Base-by-base conservation (phyloP, 306 rosid genomes). In the Dalbergia cochinchinensis region DNA sequence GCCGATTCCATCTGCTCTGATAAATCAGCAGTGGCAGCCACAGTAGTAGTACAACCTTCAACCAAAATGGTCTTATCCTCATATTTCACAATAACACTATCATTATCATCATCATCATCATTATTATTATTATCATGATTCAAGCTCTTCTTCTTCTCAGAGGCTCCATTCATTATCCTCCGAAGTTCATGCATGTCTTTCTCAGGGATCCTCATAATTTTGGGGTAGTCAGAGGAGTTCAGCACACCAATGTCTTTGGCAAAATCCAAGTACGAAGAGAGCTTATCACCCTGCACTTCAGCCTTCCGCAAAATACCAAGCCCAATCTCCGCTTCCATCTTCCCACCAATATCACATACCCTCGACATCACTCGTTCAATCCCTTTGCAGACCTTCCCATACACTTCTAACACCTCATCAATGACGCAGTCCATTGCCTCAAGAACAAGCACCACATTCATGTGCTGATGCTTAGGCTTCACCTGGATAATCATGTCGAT, bases 391-490 rank as follows among this genome's bases (percentile, higher is more conserved):
- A 89, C 74, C 20, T 78, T 86, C 11, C 82, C 76, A 66, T 92
- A 88, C 11, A 92, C 65, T 37, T 94, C 90, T 11, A 80, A 74
- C 8, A 88, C 54, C 83, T 94, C 97, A 0, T 90, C 87, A 4
- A 88, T 20, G 3, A 90, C 73, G 60, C 92, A 88, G 14, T 87
- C 93, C 98, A 94, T 92, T 3, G 98, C 98, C 61, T 94, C 97
- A 13, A 87, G 76, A n/a, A 94, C 53, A 4, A 92, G 83, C 1
- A 57, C 82, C 3, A 37, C 87, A 10, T 73, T 81, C 88, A 84
- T 87, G 7, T 44, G 15, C 3, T 7, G 37, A 8, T 73, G 45
- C 16, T 12, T 60, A 0, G 98, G 96, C 54, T 73, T 87, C 47
- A 94, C 76, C 65, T 88, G 83, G 3, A 94, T 69, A 48, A 94